phyloP scores from a whole-genome alignment of 164 flowering plant species.

The Umbellularia californica region DNA sequence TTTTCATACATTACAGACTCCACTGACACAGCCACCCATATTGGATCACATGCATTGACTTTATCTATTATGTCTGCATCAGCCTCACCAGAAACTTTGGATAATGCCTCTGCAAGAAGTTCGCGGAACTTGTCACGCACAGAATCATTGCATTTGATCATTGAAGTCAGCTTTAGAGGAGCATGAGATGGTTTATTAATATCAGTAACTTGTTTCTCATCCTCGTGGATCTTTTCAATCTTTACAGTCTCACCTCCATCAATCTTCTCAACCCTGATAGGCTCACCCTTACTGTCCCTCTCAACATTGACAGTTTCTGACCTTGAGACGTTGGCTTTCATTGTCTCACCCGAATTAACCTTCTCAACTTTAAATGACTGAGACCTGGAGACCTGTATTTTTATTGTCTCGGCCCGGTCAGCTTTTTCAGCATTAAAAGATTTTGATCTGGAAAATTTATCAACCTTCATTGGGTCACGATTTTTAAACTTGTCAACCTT shows the following conservation, averaged over 20 bases:
- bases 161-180: constrained; percentile 63
- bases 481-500: constrained; percentile 26
- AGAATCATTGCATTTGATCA: constrained; percentile 64
- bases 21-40: constrained; percentile 65
- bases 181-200: constrained; percentile 28
- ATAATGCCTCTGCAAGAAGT: constrained; percentile 61
- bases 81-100: constrained; percentile 56
- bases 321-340: not conserved
- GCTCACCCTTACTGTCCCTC: not conserved
- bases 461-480: constrained; percentile 22
- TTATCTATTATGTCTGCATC: constrained; percentile 41
- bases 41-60: constrained; percentile 65
- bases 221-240: constrained; percentile 34
- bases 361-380: constrained; percentile 21
- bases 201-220: constrained; percentile 24
- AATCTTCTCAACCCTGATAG: not conserved
- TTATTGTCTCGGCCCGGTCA: not conserved
- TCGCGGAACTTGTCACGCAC: constrained; percentile 74
- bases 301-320: not conserved
- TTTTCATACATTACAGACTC: constrained; percentile 80
- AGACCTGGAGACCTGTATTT: constrained; percentile 18
- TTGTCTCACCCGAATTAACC: not conserved
- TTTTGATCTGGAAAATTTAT: constrained; percentile 23
- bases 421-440: constrained; percentile 21
- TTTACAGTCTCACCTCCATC: constrained; percentile 14